A percentile compares a stretch with the other conserved stretches of the same genome.
Evolutionary conservation across 345 rosid species (phyloP).

Genomic region (Luvunga scandens): DNA sequence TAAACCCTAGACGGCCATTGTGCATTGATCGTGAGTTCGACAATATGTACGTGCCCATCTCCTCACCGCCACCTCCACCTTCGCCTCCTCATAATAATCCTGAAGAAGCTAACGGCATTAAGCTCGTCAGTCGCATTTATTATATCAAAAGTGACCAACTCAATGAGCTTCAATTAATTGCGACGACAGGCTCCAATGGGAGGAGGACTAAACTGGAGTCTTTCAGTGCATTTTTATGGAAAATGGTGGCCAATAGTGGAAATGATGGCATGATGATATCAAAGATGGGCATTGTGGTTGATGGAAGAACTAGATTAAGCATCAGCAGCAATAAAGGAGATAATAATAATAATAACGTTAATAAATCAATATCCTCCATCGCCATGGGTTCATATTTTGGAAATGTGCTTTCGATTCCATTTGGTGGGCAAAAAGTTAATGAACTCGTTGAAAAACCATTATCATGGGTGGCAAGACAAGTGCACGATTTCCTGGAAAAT

Average conservation of each 20-base stretch:
- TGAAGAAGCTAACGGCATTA: not conserved
- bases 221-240: conserved; percentile 68
- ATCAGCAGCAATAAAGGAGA: not conserved
- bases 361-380: too few species aligned
- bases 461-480: conserved; percentile 50
- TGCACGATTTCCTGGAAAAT: conserved; percentile 41
- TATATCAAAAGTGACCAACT: conserved; percentile 37
- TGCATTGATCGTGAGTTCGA: conserved; percentile 34
- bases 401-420: conserved; percentile 67
- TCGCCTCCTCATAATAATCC: conserved; percentile 11
- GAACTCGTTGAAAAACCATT: conserved; percentile 46
- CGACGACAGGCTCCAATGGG: conserved; percentile 23
- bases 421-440: conserved; percentile 33
- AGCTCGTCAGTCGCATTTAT: conserved; percentile 56
- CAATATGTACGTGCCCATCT: conserved; percentile 49
- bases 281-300: conserved; percentile 66
- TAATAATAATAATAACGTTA: not conserved
- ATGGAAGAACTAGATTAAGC: conserved; percentile 54
- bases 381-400: conserved; percentile 48
- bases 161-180: conserved; percentile 37
- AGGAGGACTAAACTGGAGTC: conserved; percentile 63
- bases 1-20: conserved; percentile 52
- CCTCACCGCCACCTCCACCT: conserved; percentile 42
- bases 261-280: conserved; percentile 11
- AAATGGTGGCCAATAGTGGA: conserved; percentile 48